Base-by-base conservation (phyloP, 2,329 filamentous ascomycete genomes). In the Phyllosticta paracitricarpa region DNA sequence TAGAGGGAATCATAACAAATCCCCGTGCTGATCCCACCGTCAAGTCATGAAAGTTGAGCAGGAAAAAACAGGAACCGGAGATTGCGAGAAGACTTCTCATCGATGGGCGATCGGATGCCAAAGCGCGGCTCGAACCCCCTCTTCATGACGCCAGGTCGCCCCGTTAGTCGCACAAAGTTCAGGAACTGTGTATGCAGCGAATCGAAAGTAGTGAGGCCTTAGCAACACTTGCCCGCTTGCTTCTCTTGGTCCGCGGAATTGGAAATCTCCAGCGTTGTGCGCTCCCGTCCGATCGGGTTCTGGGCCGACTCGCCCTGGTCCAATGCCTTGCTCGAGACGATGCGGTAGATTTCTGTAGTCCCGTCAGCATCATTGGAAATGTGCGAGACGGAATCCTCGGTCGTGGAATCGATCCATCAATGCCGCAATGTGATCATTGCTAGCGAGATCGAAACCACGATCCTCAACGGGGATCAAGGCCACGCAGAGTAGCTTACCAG, bases 311-410 rank as follows among this genome's bases (percentile, higher is more conserved):
- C 92, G 72, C 89, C 91, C 72, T 89, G 89, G 75, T 97, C 93
- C 70, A 97, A 86, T 52, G 91, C 91, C 83, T 97, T 97, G 84
- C 89, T 94, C 62, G 93, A 97, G 66, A 99, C 94, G 71, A 99
- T 99, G 72, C 92, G 89, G 84, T 97, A 99, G 80, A 99, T 99
- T 83, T 99, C 94, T 96, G 74, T 56, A 62, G 19, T n/a, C n/a
- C 14, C 14, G 40, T 48, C 40, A 48, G 40, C 40, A 7, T 48
- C 40, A 48, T 3, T 14, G 14, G 40, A 48, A 17, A 6, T 6
- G 19, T 48, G 2, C 14, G 14, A 48, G 14, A 30, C 28, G 28
- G 4, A 7, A n/a, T 2, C 17, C 40, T 48, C 3, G 40, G 14
- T 6, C 9, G 28, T 30, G 9, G 28, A 30, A 30, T 2, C 9